A percentile compares a stretch with the other conserved stretches of the same genome.
Conservation (phyloP, 2,329 filamentous ascomycete species). For the Paracorniculantispora psalliotae region DNA sequence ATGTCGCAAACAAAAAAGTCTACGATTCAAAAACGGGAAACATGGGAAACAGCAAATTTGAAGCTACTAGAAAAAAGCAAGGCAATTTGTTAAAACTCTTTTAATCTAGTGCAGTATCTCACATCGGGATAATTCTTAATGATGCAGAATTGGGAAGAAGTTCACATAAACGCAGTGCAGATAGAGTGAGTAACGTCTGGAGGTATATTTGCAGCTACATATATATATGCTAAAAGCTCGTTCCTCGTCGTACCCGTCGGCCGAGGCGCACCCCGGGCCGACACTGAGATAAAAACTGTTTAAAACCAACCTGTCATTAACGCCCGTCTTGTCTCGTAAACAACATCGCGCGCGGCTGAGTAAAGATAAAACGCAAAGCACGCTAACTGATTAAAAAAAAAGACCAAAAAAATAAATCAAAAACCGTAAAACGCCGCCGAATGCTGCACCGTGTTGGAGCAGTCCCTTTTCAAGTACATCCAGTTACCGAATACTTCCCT, state of each 20-base stretch:
- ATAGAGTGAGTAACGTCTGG: background rate
- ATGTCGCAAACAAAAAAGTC: too few species aligned
- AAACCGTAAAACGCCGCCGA: background rate
- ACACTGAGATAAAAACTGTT: background rate
- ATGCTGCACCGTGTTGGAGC: background rate
- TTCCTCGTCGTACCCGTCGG: background rate
- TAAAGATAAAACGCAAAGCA: slow-evolving; percentile 3
- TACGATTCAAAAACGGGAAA: too few species aligned
- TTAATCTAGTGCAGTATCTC: too few species aligned
- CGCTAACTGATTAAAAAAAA: slow-evolving; percentile 2
- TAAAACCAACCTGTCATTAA: background rate
- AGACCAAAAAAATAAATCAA: background rate
- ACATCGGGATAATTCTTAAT: too few species aligned
- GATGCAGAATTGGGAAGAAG: too few species aligned
- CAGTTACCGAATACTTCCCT: too few species aligned
- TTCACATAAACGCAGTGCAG: too few species aligned
- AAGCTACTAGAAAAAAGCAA: too few species aligned
- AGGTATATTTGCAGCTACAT: background rate
- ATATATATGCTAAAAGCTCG: background rate
- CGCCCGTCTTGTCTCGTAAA: background rate
- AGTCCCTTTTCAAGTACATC: background rate
- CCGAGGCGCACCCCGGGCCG: background rate
- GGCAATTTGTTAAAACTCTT: too few species aligned
- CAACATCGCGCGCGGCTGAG: background rate
- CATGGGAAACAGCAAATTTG: too few species aligned